These are phyloP conservation scores for Globisporangium yorkense DNA, from an alignment of 352 stramenopile genomes.

Conservation along the genomic window DNA sequence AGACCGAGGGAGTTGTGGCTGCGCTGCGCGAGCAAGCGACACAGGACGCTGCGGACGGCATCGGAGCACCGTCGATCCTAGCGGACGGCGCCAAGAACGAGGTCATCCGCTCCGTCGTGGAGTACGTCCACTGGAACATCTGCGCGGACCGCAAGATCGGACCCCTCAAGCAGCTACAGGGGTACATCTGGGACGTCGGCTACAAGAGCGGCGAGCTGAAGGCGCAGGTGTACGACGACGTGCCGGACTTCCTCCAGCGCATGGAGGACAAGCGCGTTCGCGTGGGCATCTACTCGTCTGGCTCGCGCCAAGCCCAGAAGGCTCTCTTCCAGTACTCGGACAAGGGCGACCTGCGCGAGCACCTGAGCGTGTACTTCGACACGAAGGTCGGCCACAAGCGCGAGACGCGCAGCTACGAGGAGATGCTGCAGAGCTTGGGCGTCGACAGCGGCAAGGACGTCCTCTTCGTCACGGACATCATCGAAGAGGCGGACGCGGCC, in stretches of 20 bases:
- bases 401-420: conserved; percentile 57
- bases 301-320: conserved; percentile 82
- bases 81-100: conserved; percentile 13
- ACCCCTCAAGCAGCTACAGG: conserved; percentile 88
- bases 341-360: conserved; percentile 69
- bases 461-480: conserved; percentile 87
- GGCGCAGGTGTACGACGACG: conserved; percentile 90
- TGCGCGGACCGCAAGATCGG: conserved; percentile 76
- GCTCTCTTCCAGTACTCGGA: conserved; percentile 85
- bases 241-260: conserved; percentile 79
- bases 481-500: conserved; percentile 81
- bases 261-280: conserved; percentile 62
- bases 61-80: conserved; percentile 21
- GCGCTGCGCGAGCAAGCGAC: conserved; percentile 42
- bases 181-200: conserved; percentile 86
- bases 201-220: conserved; percentile 86
- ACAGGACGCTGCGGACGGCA: conserved; percentile 28
- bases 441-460: conserved; percentile 75
- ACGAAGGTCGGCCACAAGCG: conserved; percentile 80
- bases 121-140: conserved; percentile 75
- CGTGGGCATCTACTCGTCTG: conserved; percentile 94
- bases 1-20: conserved; percentile 44
- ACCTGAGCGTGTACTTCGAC: conserved; percentile 84
- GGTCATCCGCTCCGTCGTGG: conserved; percentile 28
- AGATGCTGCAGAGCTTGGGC: conserved; percentile 80